Percentiles rank a stretch among this genome's conserved stretches.
These are phyloP conservation scores for Apiospora hydei DNA, from an alignment of 2,329 filamentous ascomycete genomes.

Conservation along the genomic window DNA sequence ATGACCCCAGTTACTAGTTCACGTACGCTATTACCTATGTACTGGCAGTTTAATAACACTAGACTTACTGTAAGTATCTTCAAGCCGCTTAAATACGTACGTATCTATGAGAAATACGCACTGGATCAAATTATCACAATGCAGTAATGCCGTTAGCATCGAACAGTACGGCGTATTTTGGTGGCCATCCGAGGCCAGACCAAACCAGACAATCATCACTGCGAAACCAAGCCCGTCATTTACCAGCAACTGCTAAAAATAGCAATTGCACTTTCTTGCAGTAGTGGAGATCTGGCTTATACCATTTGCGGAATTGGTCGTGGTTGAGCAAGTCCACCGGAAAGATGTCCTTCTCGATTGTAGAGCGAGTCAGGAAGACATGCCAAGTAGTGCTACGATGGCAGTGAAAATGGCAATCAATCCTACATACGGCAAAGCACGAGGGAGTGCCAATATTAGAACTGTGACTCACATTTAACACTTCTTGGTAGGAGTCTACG, in stretches of 20 bases:
- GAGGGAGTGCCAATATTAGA: neutral
- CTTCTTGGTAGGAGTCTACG: too few species aligned
- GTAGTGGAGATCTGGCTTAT: neutral
- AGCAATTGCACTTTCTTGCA: neutral
- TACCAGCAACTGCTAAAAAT: neutral
- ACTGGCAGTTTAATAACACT: too few species aligned
- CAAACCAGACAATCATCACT: neutral
- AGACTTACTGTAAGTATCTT: too few species aligned
- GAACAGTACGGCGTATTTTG: conserved; percentile 5
- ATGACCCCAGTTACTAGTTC: too few species aligned
- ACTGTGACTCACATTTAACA: neutral
- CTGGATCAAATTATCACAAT: neutral
- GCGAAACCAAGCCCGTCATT: neutral
- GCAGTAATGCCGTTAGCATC: neutral
- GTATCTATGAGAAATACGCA: too few species aligned
- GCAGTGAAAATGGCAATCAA: neutral
- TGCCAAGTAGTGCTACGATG: neutral
- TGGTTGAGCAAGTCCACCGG: neutral
- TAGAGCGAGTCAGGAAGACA: neutral
- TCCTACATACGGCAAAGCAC: neutral
- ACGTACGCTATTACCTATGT: too few species aligned
- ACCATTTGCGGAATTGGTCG: neutral
- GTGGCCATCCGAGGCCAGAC: neutral
- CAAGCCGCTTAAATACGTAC: too few species aligned
- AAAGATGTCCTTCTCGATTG: too few species aligned